Conservation (phyloP, 2,329 filamentous ascomycete genomes). For the Colletotrichum australisinense region DNA sequence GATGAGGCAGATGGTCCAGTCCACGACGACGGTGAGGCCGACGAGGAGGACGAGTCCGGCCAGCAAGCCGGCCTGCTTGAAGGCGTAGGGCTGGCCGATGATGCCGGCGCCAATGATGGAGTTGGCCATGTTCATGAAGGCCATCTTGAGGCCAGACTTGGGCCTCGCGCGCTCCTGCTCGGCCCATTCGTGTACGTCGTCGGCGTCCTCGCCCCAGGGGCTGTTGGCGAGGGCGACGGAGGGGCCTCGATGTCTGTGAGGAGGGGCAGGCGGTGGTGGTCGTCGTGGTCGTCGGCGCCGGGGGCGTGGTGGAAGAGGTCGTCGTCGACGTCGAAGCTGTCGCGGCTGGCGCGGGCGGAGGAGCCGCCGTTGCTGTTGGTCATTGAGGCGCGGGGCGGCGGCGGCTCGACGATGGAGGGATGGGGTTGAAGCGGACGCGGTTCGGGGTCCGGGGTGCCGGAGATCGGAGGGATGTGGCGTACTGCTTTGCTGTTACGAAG, state of each 20-base stretch:
- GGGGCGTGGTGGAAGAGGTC: constrained; percentile 32
- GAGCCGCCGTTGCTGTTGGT: constrained; percentile 24
- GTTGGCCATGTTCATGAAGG: constrained; percentile 99
- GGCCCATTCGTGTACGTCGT: constrained; percentile 60
- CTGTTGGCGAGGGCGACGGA: constrained; percentile 76
- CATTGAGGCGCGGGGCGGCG: constrained; percentile 31
- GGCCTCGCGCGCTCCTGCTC: constrained; percentile 72
- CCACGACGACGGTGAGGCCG: constrained; percentile 82
- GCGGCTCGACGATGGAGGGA: constrained; percentile 51
- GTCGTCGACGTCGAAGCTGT: constrained; percentile 37
- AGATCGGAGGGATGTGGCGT: constrained; percentile 35
- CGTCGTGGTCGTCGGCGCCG: constrained; percentile 27
- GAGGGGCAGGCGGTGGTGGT: constrained; percentile 72
- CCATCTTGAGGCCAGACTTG: constrained; percentile 85
- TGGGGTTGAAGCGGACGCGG: constrained; percentile 79
- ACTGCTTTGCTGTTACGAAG: constrained; percentile 17
- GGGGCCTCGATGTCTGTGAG: constrained; percentile 85
- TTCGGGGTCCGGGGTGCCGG: constrained; percentile 70
- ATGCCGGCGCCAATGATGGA: constrained; percentile 88
- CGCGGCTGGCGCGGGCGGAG: constrained; percentile 20
- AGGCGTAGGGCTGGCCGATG: constrained; percentile 93
- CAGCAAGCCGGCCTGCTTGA: constrained; percentile 88
- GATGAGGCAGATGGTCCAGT: constrained; percentile 98
- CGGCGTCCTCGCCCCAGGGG: constrained; percentile 52
- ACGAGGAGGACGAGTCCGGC: constrained; percentile 84